Evolutionary conservation across 2,329 filamentous ascomycete species (phyloP), one percentile per base, ranked within the genome.

Genomic region (Bisporella sp.): DNA sequence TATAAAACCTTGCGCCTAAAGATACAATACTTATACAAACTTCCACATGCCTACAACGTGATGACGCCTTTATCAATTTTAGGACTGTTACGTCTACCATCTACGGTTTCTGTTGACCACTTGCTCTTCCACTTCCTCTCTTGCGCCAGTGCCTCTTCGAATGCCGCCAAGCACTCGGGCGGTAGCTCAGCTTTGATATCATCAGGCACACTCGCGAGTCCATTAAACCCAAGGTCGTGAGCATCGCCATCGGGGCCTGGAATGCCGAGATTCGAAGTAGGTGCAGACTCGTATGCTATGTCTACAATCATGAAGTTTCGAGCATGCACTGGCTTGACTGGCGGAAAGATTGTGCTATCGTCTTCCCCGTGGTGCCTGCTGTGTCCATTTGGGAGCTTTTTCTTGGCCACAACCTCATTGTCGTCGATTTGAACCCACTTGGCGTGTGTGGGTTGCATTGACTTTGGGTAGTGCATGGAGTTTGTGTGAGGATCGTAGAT

Each of bases 401-500:
- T 52, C 12, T 49, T 52, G 32, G 49, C 51, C 30, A 49, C 48
- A 12, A n/a, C 43, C 12, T 31, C 31, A 11, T 31, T n/a, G 39
- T 72, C 67, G 9, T 77, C 67, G 2, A 95, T 74, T 54, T 85
- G 81, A 69, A 93, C 88, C 73, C 91, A 90, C 53, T 85, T 84
- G 7, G 83, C 89, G 59, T 89, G 87, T 2, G 89, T 93, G 3
- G 93, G 89, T 67, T 99, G 93, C 79, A 90, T 95, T 62, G 78
- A 86, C 55, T 81, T 81, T 0, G 93, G 92, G 64, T 87, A 95
- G 64, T 93, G 89, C 78, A 96, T 86, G 52, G 79, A 71, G 67
- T 99, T 99, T 48, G 93, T 97, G 71, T 97, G 91, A 30, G 92
- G 83, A 62, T 99, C 91, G 69, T 97, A 97, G 48, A 92, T 79